Percentiles rank a stretch among this genome's conserved stretches.
Evolutionary conservation across 108 stramenopile genomes (phyloP).

Genomic region (Cyclotella baltica): DNA sequence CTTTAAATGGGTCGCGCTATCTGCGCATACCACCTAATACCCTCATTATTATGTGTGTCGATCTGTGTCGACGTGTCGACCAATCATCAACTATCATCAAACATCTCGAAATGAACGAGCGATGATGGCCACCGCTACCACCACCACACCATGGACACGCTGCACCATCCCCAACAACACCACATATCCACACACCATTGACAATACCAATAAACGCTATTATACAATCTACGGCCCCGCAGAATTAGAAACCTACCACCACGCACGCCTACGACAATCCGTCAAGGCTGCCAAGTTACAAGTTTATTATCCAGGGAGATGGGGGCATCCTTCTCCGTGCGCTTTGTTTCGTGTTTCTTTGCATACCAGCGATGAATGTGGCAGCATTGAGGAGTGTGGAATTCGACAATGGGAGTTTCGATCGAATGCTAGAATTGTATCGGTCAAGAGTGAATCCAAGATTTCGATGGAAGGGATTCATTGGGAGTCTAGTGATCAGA

Average conservation of each 20-base stretch:
- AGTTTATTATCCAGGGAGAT: slow-evolving; percentile 46
- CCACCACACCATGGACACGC: slow-evolving; percentile 18
- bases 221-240: slow-evolving; percentile 42
- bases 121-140: too few relatives aligned
- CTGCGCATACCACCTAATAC: too few relatives aligned
- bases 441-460: neutral
- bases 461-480: neutral
- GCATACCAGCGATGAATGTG: neutral
- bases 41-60: too few relatives aligned
- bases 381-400: neutral
- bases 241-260: slow-evolving; percentile 44
- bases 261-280: slow-evolving; percentile 10
- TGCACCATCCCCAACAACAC: neutral
- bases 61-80: too few relatives aligned
- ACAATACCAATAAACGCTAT: neutral
- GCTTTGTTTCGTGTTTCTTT: slow-evolving; percentile 37
- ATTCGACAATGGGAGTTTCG: slow-evolving; percentile 16
- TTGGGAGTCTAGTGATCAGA: slow-evolving; percentile 6
- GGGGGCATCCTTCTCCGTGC: slow-evolving; percentile 20
- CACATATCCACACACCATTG: neutral
- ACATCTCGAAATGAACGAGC: too few relatives aligned
- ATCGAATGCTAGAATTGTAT: slow-evolving; percentile 42
- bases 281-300: slow-evolving; percentile 43
- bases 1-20: too few relatives aligned
- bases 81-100: too few relatives aligned